phyloP scores from a whole-genome alignment of 2,329 filamentous ascomycete genomes.

The Microthyrium microscopicum region DNA sequence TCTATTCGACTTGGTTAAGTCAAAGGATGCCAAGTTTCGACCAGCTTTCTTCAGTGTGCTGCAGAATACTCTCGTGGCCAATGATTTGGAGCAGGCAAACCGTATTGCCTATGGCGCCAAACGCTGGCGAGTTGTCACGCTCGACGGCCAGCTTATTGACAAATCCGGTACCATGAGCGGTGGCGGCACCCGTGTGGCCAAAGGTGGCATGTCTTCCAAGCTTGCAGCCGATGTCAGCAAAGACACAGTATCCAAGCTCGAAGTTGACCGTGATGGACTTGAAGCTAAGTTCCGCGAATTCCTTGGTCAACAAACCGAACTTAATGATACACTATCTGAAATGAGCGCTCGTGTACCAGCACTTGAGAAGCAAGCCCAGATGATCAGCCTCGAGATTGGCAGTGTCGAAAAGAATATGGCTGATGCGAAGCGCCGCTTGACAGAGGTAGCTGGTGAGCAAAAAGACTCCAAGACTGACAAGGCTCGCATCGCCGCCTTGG shows the following conservation, averaged over 20 bases:
- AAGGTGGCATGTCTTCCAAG: slow-evolving; percentile 93
- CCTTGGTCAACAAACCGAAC: slow-evolving; percentile 65
- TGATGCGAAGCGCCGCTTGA: slow-evolving; percentile 69
- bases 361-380: slow-evolving; percentile 81
- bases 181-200: slow-evolving; percentile 79
- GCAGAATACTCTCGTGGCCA: slow-evolving; percentile 86
- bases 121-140: slow-evolving; percentile 89
- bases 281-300: slow-evolving; percentile 73
- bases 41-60: slow-evolving; percentile 92
- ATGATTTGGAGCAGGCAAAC: slow-evolving; percentile 87
- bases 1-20: slow-evolving; percentile 79
- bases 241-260: slow-evolving; percentile 76
- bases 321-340: slow-evolving; percentile 44
- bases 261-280: slow-evolving; percentile 68
- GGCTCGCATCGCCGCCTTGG: slow-evolving; percentile 50
- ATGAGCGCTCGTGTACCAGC: slow-evolving; percentile 65
- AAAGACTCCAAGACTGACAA: slow-evolving; percentile 70
- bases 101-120: slow-evolving; percentile 88
- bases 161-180: slow-evolving; percentile 98
- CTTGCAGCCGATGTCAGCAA: slow-evolving; percentile 72
- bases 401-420: slow-evolving; percentile 70
- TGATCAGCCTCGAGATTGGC: slow-evolving; percentile 74
- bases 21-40: slow-evolving; percentile 72
- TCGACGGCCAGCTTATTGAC: slow-evolving; percentile 90
- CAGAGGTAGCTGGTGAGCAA: slow-evolving; percentile 68